A percentile compares a stretch with the other conserved stretches of the same genome.
phyloP scores from a whole-genome alignment of 1,284 basidiomycete species.

The Cerioporus squamosus region DNA sequence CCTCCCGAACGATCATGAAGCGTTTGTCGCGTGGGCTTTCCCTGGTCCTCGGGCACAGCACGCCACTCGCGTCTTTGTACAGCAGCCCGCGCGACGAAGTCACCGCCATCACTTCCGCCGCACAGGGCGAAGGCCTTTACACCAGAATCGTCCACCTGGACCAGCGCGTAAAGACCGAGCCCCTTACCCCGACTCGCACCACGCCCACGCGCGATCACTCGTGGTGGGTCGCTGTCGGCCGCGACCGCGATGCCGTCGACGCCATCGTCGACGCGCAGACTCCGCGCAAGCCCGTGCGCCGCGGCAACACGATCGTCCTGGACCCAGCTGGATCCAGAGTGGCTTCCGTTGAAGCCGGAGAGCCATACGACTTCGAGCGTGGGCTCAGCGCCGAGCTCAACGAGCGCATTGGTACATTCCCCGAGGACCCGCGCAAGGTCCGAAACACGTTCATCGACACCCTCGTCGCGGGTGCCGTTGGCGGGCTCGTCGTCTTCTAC shows the following conservation, averaged over 20 bases:
- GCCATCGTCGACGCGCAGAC: conserved; percentile 17
- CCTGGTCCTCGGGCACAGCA: conserved; percentile 30
- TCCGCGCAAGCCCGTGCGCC: conserved; percentile 7
- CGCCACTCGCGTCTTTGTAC: conserved; percentile 33
- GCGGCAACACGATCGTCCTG: not conserved
- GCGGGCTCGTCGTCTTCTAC: conserved; percentile 25
- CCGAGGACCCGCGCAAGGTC: conserved; percentile 19
- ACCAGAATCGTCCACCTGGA: conserved; percentile 25
- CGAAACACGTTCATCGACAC: conserved; percentile 27
- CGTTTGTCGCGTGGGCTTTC: conserved; percentile 83
- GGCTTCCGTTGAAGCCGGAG: not conserved
- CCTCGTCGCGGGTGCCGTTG: conserved; percentile 27
- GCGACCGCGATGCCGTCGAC: conserved; percentile 23
- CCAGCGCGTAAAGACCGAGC: conserved; percentile 24
- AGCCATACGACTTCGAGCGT: conserved; percentile 20
- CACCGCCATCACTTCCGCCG: conserved; percentile 26
- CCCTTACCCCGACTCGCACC: conserved; percentile 11
- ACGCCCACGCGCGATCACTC: conserved; percentile 22
- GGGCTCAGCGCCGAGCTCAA: conserved; percentile 13
- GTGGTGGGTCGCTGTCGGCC: conserved; percentile 27
- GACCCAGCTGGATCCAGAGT: not conserved
- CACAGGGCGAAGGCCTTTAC: conserved; percentile 27
- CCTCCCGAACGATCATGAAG: conserved; percentile 9
- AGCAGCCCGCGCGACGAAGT: conserved; percentile 28
- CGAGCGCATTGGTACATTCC: conserved; percentile 27